These are phyloP conservation scores for Hyphopichia pseudoburtonii DNA, from an alignment of 1,139 yeast species.

Conservation along the genomic window DNA sequence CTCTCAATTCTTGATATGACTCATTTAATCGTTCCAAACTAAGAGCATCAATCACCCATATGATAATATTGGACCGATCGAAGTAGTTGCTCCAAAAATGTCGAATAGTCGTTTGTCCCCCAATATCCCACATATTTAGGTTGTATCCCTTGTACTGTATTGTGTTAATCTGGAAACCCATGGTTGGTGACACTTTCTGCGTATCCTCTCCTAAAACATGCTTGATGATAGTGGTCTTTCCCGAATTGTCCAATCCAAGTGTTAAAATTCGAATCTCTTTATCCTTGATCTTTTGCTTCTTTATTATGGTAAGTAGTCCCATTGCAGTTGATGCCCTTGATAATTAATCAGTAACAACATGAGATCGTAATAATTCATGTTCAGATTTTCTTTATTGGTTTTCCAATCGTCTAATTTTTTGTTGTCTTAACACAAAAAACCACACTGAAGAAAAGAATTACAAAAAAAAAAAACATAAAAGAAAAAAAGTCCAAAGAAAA, in stretches of 20 bases:
- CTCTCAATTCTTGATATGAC: constrained; percentile 61
- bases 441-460: too few relatives aligned
- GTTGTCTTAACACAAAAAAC: too few relatives aligned
- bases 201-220: constrained; percentile 55
- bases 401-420: too few relatives aligned
- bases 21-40: constrained; percentile 63
- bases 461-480: too few relatives aligned
- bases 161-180: constrained; percentile 54
- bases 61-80: constrained; percentile 75
- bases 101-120: constrained; percentile 78
- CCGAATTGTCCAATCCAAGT: constrained; percentile 86
- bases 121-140: constrained; percentile 76
- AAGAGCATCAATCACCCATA: constrained; percentile 91
- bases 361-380: too few relatives aligned
- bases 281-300: constrained; percentile 81
- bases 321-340: constrained; percentile 29
- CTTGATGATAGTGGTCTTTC: constrained; percentile 79
- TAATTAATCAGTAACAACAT: background rate
- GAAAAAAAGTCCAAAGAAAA: background rate
- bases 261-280: constrained; percentile 71
- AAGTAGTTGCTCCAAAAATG: constrained; percentile 91
- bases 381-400: too few relatives aligned
- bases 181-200: constrained; percentile 45
- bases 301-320: constrained; percentile 83
- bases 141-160: constrained; percentile 27